Evolutionary conservation across 2,329 filamentous ascomycete species (phyloP).

Genomic region (Pestalotiopsis sp.): DNA sequence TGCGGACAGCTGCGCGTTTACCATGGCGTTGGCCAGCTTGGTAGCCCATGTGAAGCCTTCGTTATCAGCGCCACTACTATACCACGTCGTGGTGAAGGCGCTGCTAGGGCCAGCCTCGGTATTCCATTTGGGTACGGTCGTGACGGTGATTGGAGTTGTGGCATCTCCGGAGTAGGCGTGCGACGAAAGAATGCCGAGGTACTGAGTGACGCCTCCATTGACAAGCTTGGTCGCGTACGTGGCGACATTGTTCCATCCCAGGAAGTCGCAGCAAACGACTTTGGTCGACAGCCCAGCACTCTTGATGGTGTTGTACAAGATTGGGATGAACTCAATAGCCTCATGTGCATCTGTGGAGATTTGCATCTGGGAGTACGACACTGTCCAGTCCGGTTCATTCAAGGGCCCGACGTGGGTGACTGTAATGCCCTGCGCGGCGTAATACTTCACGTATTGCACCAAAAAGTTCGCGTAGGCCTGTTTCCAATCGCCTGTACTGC

Average conservation of each 20-base stretch:
- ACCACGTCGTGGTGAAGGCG: constrained; percentile 41
- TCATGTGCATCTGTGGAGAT: constrained; percentile 31
- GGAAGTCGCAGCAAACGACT: constrained; percentile 47
- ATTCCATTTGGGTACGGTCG: constrained; percentile 43
- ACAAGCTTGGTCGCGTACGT: constrained; percentile 17
- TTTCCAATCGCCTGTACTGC: constrained; percentile 46
- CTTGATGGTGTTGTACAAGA: constrained; percentile 42
- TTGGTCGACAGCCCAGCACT: constrained; percentile 38
- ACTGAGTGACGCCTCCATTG: constrained; percentile 14
- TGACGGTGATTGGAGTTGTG: constrained; percentile 23
- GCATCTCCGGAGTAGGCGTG: constrained; percentile 26
- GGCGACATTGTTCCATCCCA: constrained; percentile 17
- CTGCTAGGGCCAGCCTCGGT: constrained; percentile 45
- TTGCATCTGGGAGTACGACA: constrained; percentile 40
- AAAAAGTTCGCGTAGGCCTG: constrained; percentile 52
- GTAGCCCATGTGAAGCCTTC: constrained; percentile 39
- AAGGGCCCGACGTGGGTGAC: constrained; percentile 50
- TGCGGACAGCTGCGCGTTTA: constrained; percentile 45
- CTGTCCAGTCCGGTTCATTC: constrained; percentile 42
- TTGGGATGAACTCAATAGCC: constrained; percentile 29
- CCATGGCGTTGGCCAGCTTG: constrained; percentile 44
- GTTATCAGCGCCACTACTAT: constrained; percentile 38
- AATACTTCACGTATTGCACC: constrained; percentile 49
- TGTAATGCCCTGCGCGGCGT: constrained; percentile 44
- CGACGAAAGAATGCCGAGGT: constrained; percentile 18